Evolutionary conservation across 2,329 filamentous ascomycete genomes (phyloP).

Genomic region (Sarocladiaceae sp.): DNA sequence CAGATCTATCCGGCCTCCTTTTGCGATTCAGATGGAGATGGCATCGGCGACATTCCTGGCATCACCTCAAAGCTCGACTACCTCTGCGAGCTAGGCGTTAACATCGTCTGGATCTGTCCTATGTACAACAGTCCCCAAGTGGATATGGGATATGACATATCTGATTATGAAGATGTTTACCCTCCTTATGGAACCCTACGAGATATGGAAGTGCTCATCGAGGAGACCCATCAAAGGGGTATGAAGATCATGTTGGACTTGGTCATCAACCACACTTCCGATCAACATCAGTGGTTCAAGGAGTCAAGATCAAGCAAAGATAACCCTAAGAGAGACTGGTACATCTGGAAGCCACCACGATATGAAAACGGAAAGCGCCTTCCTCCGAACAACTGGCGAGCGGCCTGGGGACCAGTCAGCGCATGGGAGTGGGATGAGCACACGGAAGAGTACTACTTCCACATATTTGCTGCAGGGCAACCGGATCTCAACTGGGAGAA

Average conservation of each 20-base stretch:
- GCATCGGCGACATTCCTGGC: constrained; percentile 58
- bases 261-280: constrained; percentile 74
- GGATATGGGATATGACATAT: constrained; percentile 69
- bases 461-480: constrained; percentile 64
- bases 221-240: constrained; percentile 53
- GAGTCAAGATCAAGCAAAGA: constrained; percentile 58
- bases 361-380: constrained; percentile 55
- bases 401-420: constrained; percentile 64
- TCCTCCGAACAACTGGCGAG: constrained; percentile 72
- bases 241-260: constrained; percentile 73
- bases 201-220: constrained; percentile 60
- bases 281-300: constrained; percentile 68
- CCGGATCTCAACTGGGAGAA: constrained; percentile 79
- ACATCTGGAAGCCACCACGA: constrained; percentile 52
- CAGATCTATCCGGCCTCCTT: constrained; percentile 58
- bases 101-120: constrained; percentile 65
- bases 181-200: constrained; percentile 61
- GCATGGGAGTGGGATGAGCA: constrained; percentile 51
- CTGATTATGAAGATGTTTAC: constrained; percentile 63
- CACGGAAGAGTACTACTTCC: constrained; percentile 50
- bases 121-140: constrained; percentile 61
- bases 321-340: constrained; percentile 66
- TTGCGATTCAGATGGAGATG: constrained; percentile 52
- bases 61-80: constrained; percentile 60
- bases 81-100: constrained; percentile 54